Evolutionary conservation across 2,329 filamentous ascomycete genomes (phyloP).

Genomic region (Cytospora schulzeri): DNA sequence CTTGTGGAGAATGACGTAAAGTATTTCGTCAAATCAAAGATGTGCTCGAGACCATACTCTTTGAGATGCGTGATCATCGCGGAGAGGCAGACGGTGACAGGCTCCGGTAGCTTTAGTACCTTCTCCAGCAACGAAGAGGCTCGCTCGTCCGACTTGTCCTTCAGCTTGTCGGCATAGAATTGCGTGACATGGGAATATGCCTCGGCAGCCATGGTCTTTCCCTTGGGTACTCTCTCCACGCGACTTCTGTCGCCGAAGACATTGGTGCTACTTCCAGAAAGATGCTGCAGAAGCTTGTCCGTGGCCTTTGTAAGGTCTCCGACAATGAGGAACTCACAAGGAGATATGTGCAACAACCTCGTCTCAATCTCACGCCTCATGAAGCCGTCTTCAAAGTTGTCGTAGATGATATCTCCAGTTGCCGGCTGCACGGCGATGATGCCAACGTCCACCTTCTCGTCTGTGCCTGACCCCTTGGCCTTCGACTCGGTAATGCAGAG

Average conservation of each 20-base stretch:
- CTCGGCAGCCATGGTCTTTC: slow-evolving; percentile 81
- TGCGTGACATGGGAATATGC: slow-evolving; percentile 86
- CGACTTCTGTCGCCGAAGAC: slow-evolving; percentile 90
- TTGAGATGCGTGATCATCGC: slow-evolving; percentile 93
- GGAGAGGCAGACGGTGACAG: slow-evolving; percentile 88
- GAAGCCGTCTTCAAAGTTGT: slow-evolving; percentile 95
- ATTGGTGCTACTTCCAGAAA: slow-evolving; percentile 86
- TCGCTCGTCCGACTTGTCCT: slow-evolving; percentile 58
- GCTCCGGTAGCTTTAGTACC: slow-evolving; percentile 80
- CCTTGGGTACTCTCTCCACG: slow-evolving; percentile 75
- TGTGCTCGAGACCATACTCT: slow-evolving; percentile 91
- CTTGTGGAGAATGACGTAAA: slow-evolving; percentile 94
- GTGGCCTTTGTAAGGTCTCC: slow-evolving; percentile 88
- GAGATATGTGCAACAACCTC: slow-evolving; percentile 89
- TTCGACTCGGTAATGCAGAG: slow-evolving; percentile 88
- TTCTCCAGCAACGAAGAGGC: slow-evolving; percentile 76
- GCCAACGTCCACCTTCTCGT: slow-evolving; percentile 91
- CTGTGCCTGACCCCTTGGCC: slow-evolving; percentile 76
- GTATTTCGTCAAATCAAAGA: slow-evolving; percentile 95
- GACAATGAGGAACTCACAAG: slow-evolving; percentile 92
- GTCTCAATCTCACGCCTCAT: slow-evolving; percentile 98
- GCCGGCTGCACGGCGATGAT: slow-evolving; percentile 93
- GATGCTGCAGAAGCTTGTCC: slow-evolving; percentile 86
- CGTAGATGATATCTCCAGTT: slow-evolving; percentile 94
- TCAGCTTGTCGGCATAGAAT: slow-evolving; percentile 89